These are phyloP conservation scores for Taphrina flavorubra DNA, from an alignment of 1,139 yeast species.

Conservation along the genomic window DNA sequence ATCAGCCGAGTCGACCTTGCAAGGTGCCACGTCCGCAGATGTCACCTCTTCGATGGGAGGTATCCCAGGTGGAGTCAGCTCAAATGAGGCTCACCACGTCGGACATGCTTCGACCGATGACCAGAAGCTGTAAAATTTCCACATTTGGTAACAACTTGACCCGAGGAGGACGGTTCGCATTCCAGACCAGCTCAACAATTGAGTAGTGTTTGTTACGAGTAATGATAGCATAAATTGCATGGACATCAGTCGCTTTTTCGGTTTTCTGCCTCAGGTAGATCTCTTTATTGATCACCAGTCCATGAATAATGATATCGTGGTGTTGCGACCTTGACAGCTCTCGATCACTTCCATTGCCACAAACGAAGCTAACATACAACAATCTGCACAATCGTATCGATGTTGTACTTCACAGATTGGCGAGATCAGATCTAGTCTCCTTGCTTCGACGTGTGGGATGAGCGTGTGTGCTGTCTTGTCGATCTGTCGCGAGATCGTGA, in stretches of 20 bases:
- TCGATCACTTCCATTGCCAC: too few species aligned
- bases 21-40: conserved; percentile 30
- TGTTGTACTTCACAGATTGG: too few species aligned
- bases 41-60: conserved; percentile 21
- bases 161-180: too few species aligned
- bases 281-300: too few species aligned
- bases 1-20: conserved; percentile 32
- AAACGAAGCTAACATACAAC: not conserved
- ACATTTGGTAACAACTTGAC: too few species aligned
- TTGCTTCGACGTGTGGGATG: not conserved
- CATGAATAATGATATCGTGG: too few species aligned
- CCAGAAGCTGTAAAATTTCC: not conserved
- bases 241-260: not conserved
- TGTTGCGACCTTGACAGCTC: too few species aligned
- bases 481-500: not conserved
- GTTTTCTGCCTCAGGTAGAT: too few species aligned
- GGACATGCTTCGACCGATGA: conserved; percentile 19
- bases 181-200: not conserved
- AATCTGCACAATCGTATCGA: too few species aligned
- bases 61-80: conserved; percentile 21
- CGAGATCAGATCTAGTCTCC: not conserved
- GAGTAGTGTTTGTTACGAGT: not conserved
- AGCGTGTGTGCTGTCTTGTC: not conserved
- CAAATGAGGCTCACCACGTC: conserved; percentile 25
- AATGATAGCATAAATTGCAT: conserved; percentile 11